A percentile compares a stretch with the other conserved stretches of the same genome.
phyloP scores from a whole-genome alignment of 129 eudicot species.

The Flaveria brownii region DNA sequence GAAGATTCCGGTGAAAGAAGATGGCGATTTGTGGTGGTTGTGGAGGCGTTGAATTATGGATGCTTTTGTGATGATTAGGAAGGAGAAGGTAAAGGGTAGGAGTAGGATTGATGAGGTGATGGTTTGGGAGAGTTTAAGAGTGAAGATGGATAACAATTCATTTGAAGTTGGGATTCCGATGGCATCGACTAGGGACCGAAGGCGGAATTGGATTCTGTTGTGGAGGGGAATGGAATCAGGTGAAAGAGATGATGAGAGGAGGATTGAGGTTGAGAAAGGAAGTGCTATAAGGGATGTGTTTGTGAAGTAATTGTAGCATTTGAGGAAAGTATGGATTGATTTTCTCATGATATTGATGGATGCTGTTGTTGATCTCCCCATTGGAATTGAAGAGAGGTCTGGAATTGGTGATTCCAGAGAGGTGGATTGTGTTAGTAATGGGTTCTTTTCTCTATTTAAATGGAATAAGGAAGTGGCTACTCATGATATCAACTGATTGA shows the following conservation, averaged over 20 bases:
- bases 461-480: slow-evolving; percentile 21
- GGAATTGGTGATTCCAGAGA: slow-evolving; percentile 30
- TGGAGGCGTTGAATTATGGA: slow-evolving; percentile 44
- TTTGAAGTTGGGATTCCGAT: slow-evolving; percentile 60
- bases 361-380: slow-evolving; percentile 41
- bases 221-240: slow-evolving; percentile 49
- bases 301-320: slow-evolving; percentile 63
- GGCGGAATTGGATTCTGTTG: slow-evolving; percentile 41
- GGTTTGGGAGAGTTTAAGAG: slow-evolving; percentile 71
- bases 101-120: slow-evolving; percentile 50
- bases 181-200: slow-evolving; percentile 40
- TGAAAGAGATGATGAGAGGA: slow-evolving; percentile 43
- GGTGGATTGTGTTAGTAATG: slow-evolving; percentile 10
- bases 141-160: slow-evolving; percentile 43
- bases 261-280: slow-evolving; percentile 60
- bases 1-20: slow-evolving; percentile 33
- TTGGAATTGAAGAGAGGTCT: slow-evolving; percentile 32
- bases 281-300: slow-evolving; percentile 47
- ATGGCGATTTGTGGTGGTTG: slow-evolving; percentile 19
- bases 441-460: slow-evolving; percentile 24
- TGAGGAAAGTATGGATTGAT: slow-evolving; percentile 58
- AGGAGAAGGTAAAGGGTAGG: slow-evolving; percentile 65
- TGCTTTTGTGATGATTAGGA: slow-evolving; percentile 68
- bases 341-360: slow-evolving; percentile 47
- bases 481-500: slow-evolving; percentile 1